These are phyloP conservation scores for Spathaspora sp. DNA, from an alignment of 805 yeast genomes.

Conservation along the genomic window DNA sequence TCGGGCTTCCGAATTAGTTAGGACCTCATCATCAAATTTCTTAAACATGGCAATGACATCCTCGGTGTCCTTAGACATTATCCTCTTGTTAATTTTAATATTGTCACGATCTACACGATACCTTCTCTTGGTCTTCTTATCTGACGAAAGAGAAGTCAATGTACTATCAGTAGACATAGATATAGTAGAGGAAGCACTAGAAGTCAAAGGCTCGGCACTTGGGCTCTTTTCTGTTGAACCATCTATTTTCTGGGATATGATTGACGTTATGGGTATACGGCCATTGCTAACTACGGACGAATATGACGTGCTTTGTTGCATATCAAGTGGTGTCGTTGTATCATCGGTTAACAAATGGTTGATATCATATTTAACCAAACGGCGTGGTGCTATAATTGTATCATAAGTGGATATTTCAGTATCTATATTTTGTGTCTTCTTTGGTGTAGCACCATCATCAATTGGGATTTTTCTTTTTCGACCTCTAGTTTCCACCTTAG, in stretches of 20 bases:
- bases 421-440: background rate
- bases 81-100: slow-evolving; percentile 12
- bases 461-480: slow-evolving; percentile 1
- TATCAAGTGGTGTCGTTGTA: background rate
- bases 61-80: slow-evolving; percentile 13
- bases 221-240: background rate
- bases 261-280: slow-evolving; percentile 9
- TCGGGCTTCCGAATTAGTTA: slow-evolving; percentile 12
- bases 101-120: slow-evolving; percentile 12
- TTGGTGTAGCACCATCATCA: background rate
- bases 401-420: background rate
- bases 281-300: background rate
- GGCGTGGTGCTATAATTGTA: background rate
- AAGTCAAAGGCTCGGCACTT: background rate
- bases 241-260: slow-evolving; percentile 13
- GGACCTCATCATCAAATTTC: slow-evolving; percentile 12
- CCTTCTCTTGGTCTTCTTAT: slow-evolving; percentile 7
- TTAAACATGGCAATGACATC: slow-evolving; percentile 13
- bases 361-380: slow-evolving; percentile 5
- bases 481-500: slow-evolving; percentile 2
- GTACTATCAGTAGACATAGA: background rate
- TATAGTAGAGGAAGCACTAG: background rate
- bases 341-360: slow-evolving; percentile 7
- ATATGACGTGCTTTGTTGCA: background rate
- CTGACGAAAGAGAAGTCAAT: background rate